These are phyloP conservation scores for Protostelium mycophagum DNA, from an alignment of 78 protist species.

Conservation along the genomic window DNA sequence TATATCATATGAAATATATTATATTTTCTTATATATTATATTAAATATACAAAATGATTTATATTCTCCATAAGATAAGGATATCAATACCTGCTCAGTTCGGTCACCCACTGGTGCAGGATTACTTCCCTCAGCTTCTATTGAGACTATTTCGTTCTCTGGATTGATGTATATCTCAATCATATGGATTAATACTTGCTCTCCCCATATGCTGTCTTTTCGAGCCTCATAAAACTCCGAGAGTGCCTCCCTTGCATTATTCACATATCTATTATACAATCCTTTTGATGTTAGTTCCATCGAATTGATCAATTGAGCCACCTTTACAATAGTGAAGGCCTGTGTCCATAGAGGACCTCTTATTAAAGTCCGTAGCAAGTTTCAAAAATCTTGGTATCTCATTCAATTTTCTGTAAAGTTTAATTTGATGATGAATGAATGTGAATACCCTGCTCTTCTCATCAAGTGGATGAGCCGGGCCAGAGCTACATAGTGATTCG, in stretches of 20 bases:
- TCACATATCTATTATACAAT: background rate
- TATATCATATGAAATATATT: too few relatives aligned
- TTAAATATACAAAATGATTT: too few relatives aligned
- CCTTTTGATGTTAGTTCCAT: background rate
- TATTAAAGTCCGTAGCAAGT: background rate
- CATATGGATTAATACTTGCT: background rate
- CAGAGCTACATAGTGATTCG: constrained; percentile 54
- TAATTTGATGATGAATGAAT: background rate
- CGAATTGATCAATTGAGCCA: background rate
- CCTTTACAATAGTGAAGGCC: background rate
- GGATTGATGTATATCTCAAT: background rate
- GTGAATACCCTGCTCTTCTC: constrained; percentile 62
- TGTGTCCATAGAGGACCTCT: background rate
- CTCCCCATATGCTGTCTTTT: background rate
- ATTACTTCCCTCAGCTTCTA: background rate
- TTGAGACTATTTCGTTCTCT: background rate
- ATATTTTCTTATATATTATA: too few relatives aligned
- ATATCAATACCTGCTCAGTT: background rate
- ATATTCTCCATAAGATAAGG: background rate
- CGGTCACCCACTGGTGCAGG: background rate
- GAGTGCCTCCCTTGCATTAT: background rate
- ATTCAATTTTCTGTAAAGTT: background rate
- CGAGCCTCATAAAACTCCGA: background rate
- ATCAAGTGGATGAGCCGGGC: constrained; percentile 40
- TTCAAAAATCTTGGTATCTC: background rate